Conservation (phyloP, 2,329 filamentous ascomycete species). For the Tolypocladium guangdongense region DNA sequence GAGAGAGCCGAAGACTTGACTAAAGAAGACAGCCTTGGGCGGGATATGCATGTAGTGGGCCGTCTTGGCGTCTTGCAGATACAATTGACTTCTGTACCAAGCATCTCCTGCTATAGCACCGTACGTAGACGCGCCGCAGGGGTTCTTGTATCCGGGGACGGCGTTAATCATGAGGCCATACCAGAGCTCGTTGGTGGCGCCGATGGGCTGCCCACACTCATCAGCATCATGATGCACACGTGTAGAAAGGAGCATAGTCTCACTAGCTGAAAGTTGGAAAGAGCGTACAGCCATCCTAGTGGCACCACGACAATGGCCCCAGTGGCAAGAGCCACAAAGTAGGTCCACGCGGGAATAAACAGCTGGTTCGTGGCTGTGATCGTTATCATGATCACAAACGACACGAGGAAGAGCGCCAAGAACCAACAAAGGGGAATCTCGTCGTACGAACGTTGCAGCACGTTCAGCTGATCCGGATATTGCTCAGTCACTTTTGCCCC, state of each 20-base stretch:
- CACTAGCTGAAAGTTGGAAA: conserved; percentile 40
- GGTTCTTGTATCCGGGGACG: conserved; percentile 39
- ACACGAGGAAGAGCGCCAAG: conserved; percentile 33
- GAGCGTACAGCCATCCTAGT: conserved; percentile 46
- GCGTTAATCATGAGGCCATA: conserved; percentile 50
- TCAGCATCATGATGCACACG: background rate
- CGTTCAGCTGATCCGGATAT: conserved; percentile 47
- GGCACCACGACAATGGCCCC: conserved; percentile 46
- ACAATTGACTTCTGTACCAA: conserved; percentile 47
- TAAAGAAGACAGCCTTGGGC: conserved; percentile 47
- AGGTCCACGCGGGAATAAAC: conserved; percentile 50
- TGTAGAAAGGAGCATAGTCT: background rate
- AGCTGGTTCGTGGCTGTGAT: conserved; percentile 39
- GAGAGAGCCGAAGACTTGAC: conserved; percentile 47
- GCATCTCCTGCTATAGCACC: conserved; percentile 49
- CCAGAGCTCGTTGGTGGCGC: conserved; percentile 47
- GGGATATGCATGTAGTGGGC: conserved; percentile 54
- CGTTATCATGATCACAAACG: conserved; percentile 36
- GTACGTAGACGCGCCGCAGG: conserved; percentile 46
- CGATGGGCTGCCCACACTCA: conserved; percentile 26
- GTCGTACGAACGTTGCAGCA: conserved; percentile 44
- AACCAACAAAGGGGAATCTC: conserved; percentile 53
- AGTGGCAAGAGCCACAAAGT: conserved; percentile 43
- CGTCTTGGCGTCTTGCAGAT: conserved; percentile 54
- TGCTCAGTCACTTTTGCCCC: conserved; percentile 36